Evolutionary conservation across 192 early-diverging fungal genomes (phyloP).

Genomic region (Rhizophlyctis rosea): DNA sequence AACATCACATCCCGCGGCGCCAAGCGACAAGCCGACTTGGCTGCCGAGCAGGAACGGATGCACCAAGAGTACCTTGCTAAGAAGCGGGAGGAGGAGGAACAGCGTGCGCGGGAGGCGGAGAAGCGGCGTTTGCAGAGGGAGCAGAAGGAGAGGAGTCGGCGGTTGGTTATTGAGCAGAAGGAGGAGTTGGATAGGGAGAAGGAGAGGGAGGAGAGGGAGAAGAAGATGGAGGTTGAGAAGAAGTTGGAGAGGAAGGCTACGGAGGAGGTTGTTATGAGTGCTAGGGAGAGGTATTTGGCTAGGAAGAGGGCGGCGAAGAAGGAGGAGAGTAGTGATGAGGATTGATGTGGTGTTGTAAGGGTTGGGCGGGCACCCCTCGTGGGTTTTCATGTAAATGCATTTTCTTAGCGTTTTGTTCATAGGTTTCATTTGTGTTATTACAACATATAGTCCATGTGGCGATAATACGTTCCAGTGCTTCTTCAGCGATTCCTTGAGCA

Average conservation of each 20-base stretch:
- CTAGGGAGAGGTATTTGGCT: slow-evolving; percentile 44
- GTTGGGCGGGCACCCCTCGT: too few relatives aligned
- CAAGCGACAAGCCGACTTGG: slow-evolving; percentile 45
- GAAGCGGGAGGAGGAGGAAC: slow-evolving; percentile 43
- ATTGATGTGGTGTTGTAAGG: too few relatives aligned
- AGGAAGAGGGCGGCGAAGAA: slow-evolving; percentile 38
- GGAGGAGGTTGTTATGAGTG: slow-evolving; percentile 41
- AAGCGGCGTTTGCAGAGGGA: slow-evolving; percentile 17
- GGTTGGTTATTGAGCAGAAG: slow-evolving; percentile 21
- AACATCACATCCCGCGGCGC: slow-evolving; percentile 58
- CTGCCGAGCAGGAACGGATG: slow-evolving; percentile 50
- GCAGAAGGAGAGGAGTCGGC: slow-evolving; percentile 24
- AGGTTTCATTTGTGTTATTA: too few relatives aligned
- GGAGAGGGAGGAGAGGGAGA: slow-evolving; percentile 27
- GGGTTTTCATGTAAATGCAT: too few relatives aligned
- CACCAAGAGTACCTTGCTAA: slow-evolving; percentile 48
- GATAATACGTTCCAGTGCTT: too few relatives aligned
- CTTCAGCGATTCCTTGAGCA: too few relatives aligned
- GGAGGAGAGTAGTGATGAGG: too few relatives aligned
- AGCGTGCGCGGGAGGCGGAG: slow-evolving; percentile 10
- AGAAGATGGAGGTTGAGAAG: slow-evolving; percentile 23
- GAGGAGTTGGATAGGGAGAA: too few relatives aligned
- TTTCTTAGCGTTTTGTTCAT: too few relatives aligned
- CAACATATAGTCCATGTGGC: too few relatives aligned
- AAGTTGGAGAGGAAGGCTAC: slow-evolving; percentile 33